Base-by-base conservation (phyloP, 441 rosid genomes). In the Pelargonium fulgidum region DNA sequence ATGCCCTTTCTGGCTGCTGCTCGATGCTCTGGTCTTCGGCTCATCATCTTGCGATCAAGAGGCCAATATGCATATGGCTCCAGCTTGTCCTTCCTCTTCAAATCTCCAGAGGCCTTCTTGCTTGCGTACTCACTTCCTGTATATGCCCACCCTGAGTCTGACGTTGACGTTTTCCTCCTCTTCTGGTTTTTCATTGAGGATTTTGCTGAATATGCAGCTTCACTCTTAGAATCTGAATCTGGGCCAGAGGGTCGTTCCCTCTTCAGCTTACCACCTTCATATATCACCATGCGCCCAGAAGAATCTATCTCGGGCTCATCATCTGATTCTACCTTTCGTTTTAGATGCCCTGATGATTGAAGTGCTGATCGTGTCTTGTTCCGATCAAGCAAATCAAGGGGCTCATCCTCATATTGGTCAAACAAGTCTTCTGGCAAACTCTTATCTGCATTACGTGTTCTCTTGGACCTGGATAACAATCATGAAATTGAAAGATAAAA, bases 31-130 rank as follows among this genome's bases (percentile, higher is more conserved):
- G 97, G 90, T 72, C 94, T 84, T 64, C 86, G 86, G 77, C 97
- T 91, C 90, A 90, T 87, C 97, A 94, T 89, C 86, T 91, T 94
- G 8, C 97, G 86, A 72, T 94, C 97, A 7, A 94, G 88, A 0
- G 97, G 97, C 99, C 99, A 94, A 70, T 90, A 94, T 0, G 99
- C 99, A 73, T 90, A 91, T 0, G 99, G 97, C 75, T 94, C 99
- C 13, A 94, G 87, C 80, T 91, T 94, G 58, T 84, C 97, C 80
- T 91, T 94, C 85, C 82, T 87, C 80, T 78, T 88, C 56, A 94
- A 78, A 72, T 94, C 97, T 0, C 97, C 99, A 52, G 88, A 81
- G n/a, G 92, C 96, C 79, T 90, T 93, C 84, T 88, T 93, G 82
- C 86, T 91, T 39, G 86, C 85, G 80, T 93, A 91, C 83, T 88